Evolutionary conservation across 2,329 filamentous ascomycete species (phyloP).

Genomic region (Onygenales sp.): DNA sequence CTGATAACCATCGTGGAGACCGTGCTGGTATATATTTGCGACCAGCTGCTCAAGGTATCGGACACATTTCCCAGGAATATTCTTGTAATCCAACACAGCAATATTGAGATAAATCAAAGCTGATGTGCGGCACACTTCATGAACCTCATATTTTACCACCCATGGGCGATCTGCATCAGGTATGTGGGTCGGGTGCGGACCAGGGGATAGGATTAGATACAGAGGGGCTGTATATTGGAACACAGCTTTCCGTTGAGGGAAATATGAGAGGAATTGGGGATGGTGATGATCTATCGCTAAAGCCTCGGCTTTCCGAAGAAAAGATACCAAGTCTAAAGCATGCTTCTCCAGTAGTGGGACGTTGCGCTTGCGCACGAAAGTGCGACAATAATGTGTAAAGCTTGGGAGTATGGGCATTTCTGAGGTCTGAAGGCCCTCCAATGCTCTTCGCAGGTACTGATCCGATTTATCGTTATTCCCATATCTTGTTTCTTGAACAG

Average conservation of each 20-base stretch:
- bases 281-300: conserved; percentile 24
- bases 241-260: conserved; percentile 20
- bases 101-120: conserved; percentile 31
- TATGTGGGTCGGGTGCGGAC: conserved; percentile 29
- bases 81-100: conserved; percentile 26
- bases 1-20: conserved; percentile 25
- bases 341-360: conserved; percentile 12
- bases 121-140: conserved; percentile 27
- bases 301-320: conserved; percentile 26
- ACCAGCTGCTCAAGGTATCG: conserved; percentile 24
- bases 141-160: conserved; percentile 24
- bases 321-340: conserved; percentile 22
- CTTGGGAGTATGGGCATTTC: conserved; percentile 17
- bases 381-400: conserved; percentile 27
- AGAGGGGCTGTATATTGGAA: conserved; percentile 30
- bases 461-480: conserved; percentile 21
- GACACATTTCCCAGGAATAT: conserved; percentile 19
- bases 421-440: conserved; percentile 22
- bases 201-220: conserved; percentile 31
- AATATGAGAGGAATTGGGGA: conserved; percentile 17
- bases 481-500: conserved; percentile 30
- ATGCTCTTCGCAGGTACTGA: conserved; percentile 21
- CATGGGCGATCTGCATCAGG: conserved; percentile 26
- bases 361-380: conserved; percentile 18
- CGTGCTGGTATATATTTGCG: conserved; percentile 19